Conservation (phyloP, 495 filamentous ascomycete species). For the Choiromyces venosus region DNA sequence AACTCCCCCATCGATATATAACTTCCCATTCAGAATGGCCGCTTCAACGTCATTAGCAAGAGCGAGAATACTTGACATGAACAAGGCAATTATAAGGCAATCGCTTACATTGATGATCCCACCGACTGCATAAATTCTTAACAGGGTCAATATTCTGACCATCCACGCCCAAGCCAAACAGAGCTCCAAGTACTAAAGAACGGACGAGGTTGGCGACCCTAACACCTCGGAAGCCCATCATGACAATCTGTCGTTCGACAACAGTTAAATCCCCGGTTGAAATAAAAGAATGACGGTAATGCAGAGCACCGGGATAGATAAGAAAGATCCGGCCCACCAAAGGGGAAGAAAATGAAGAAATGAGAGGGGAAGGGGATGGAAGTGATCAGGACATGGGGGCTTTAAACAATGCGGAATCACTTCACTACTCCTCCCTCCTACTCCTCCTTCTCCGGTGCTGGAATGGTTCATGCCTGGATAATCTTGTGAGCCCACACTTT, state of each 20-base stretch:
- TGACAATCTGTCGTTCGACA: neutral
- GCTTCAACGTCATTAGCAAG: conserved; percentile 24
- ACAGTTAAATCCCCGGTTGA: neutral
- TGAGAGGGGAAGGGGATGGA: neutral
- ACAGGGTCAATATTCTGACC: conserved; percentile 18
- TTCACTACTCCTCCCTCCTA: no score
- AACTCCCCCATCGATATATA: conserved; percentile 30
- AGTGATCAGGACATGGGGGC: neutral
- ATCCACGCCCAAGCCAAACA: neutral
- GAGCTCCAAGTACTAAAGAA: neutral
- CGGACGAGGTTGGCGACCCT: neutral
- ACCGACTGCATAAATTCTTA: conserved; percentile 30
- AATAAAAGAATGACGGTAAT: neutral
- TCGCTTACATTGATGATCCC: conserved; percentile 30
- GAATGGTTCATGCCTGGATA: neutral
- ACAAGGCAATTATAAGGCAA: neutral
- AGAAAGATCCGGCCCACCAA: neutral
- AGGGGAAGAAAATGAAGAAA: neutral
- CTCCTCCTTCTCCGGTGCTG: neutral
- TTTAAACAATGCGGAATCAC: neutral
- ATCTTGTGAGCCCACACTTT: neutral
- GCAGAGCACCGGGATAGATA: neutral
- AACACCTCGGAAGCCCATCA: neutral
- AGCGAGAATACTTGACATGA: neutral
- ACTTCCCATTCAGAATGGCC: conserved; percentile 12